Conservation (phyloP, 1,284 basidiomycete species). For the Moesziomyces parantarcticus region DNA sequence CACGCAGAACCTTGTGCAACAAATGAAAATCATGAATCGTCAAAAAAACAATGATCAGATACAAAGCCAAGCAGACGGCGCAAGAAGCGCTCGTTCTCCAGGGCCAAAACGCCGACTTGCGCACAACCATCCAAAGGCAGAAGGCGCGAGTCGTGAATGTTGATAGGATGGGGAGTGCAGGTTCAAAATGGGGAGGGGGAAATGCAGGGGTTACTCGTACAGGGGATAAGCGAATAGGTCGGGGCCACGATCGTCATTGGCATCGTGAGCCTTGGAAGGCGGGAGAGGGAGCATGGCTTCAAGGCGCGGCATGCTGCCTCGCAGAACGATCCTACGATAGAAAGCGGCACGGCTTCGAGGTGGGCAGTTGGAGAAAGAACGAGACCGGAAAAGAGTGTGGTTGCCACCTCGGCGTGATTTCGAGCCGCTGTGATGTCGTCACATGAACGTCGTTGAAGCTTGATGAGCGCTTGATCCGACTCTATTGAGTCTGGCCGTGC, state of each 20-base stretch:
- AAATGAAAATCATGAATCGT: too few species aligned
- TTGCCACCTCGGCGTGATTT: constrained; percentile 14
- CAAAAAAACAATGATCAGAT: too few species aligned
- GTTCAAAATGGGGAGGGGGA: neutral
- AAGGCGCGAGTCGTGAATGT: neutral
- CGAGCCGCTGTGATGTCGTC: constrained; percentile 1
- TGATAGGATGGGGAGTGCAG: neutral
- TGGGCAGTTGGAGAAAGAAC: constrained; percentile 28
- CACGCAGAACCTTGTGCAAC: too few species aligned
- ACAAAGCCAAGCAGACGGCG: too few species aligned
- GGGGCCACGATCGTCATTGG: neutral
- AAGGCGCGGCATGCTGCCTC: neutral
- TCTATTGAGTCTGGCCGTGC: constrained; percentile 22
- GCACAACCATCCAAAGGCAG: neutral
- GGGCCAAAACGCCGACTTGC: too few species aligned
- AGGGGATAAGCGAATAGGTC: constrained; percentile 14
- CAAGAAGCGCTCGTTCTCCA: neutral
- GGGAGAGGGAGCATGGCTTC: constrained; percentile 1
- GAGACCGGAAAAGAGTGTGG: constrained; percentile 27
- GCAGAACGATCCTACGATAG: neutral
- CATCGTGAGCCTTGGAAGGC: too few species aligned
- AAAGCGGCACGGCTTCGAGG: constrained; percentile 11
- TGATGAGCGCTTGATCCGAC: too few species aligned
- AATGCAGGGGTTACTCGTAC: constrained; percentile 22
- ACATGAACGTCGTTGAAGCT: neutral